phyloP scores from a whole-genome alignment of 2,329 filamentous ascomycete species.

The Didymella arachidicola region DNA sequence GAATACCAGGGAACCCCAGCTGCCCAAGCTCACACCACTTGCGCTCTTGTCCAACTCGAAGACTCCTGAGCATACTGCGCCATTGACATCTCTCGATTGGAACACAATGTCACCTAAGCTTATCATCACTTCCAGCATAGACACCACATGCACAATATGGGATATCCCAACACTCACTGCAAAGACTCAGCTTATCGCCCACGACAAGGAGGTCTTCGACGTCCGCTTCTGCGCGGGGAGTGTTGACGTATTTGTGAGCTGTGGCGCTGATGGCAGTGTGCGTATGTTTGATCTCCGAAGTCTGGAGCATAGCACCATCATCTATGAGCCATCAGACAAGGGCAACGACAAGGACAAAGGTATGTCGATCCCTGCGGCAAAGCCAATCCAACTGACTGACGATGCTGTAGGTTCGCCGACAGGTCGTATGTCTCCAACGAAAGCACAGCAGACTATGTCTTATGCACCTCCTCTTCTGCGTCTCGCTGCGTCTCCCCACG shows the following conservation, averaged over 20 bases:
- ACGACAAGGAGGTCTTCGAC: constrained; percentile 99
- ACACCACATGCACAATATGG: constrained; percentile 99
- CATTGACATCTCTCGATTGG: constrained; percentile 96
- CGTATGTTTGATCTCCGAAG: constrained; percentile 98
- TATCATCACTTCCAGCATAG: constrained; percentile 98
- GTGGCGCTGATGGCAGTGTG: constrained; percentile 95
- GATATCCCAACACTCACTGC: constrained; percentile 97
- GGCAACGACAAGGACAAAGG: constrained; percentile 60
- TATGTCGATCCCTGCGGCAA: constrained; percentile 28
- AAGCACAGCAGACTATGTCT: constrained; percentile 77
- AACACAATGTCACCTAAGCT: constrained; percentile 95
- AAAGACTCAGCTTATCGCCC: constrained; percentile 97
- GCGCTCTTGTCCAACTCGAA: constrained; percentile 97
- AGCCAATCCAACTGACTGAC: constrained; percentile 13
- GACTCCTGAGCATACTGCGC: constrained; percentile 96
- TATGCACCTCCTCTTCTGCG: constrained; percentile 73
- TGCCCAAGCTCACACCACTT: constrained; percentile 86
- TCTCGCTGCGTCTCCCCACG: constrained; percentile 89
- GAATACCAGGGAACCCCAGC: constrained; percentile 66
- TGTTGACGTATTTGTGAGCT: constrained; percentile 98
- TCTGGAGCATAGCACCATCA: constrained; percentile 97
- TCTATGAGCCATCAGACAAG: constrained; percentile 96
- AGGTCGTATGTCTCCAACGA: constrained; percentile 71
- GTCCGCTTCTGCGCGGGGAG: constrained; percentile 98
- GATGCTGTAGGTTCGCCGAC: constrained; percentile 52